Conservation (phyloP, 106 monocot species). For the Vanilla planifolia region DNA sequence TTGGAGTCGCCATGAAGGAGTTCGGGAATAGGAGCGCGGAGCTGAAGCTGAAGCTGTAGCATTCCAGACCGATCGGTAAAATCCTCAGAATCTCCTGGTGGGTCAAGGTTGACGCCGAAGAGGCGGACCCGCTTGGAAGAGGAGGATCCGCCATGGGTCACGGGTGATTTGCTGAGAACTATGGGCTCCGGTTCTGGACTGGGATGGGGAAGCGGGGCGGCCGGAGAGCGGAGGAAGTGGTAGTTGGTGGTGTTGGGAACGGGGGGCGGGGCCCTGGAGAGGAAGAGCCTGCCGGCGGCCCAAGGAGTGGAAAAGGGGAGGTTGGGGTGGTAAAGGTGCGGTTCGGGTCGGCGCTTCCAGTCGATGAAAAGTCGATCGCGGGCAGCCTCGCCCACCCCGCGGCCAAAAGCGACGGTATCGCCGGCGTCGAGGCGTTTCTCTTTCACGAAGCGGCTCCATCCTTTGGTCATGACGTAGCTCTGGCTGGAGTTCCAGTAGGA, state of each 20-base stretch:
- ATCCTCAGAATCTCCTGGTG: neutral
- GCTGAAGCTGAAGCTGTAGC: neutral
- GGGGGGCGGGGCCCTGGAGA: neutral
- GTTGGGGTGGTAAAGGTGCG: neutral
- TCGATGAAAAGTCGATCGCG: constrained; percentile 39
- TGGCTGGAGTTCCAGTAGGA: constrained; percentile 97
- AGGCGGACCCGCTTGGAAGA: constrained; percentile 10
- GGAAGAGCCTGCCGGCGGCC: constrained; percentile 1
- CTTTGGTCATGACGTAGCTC: constrained; percentile 84
- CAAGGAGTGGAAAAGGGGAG: neutral
- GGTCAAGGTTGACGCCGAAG: constrained; percentile 20
- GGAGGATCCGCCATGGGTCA: neutral
- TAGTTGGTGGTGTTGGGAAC: neutral
- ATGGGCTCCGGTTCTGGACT: neutral
- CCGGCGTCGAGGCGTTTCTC: constrained; percentile 48
- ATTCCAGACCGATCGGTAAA: neutral
- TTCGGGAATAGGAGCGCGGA: neutral
- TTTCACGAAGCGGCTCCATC: constrained; percentile 48
- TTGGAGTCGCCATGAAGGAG: neutral
- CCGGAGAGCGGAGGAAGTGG: neutral
- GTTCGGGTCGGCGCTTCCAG: constrained; percentile 26
- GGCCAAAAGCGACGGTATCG: constrained; percentile 40
- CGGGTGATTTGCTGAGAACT: constrained; percentile 7
- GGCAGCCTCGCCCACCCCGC: constrained; percentile 21
- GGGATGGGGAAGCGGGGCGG: too few relatives aligned